phyloP scores from a whole-genome alignment of 1,284 basidiomycete species.

The Trichosporon asahii region DNA sequence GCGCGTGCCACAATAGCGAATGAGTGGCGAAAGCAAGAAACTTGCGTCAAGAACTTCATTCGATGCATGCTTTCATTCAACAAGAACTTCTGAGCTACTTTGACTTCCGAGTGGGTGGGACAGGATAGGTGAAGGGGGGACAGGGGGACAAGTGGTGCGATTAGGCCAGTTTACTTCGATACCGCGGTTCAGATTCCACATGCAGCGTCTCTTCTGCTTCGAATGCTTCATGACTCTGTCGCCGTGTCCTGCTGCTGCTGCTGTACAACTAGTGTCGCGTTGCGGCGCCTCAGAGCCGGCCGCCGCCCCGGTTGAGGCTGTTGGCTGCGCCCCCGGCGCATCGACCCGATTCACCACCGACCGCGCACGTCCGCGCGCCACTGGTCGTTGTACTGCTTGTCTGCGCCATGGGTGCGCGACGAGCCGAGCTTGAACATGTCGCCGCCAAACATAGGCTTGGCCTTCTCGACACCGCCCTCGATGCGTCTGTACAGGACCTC shows the following conservation, averaged over 20 bases:
- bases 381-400: conserved; percentile 18
- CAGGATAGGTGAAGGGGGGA: too few species aligned
- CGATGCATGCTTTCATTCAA: background rate
- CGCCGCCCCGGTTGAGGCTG: too few species aligned
- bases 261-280: too few species aligned
- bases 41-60: background rate
- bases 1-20: background rate
- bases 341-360: conserved; percentile 13
- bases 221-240: background rate
- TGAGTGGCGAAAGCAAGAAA: background rate
- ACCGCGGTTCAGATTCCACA: background rate
- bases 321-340: too few species aligned
- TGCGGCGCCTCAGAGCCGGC: too few species aligned
- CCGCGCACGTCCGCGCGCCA: conserved; percentile 24
- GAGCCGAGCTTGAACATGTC: conserved; percentile 36
- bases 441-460: conserved; percentile 27
- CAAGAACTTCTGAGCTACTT: background rate
- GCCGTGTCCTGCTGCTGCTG: too few species aligned
- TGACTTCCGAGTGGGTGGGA: background rate
- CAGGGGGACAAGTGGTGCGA: too few species aligned
- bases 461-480: conserved; percentile 9
- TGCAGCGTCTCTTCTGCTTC: background rate
- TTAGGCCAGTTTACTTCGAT: too few species aligned
- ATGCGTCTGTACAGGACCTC: conserved; percentile 16
- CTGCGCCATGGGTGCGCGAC: conserved; percentile 26